A percentile compares a stretch with the other conserved stretches of the same genome.
These are phyloP conservation scores for Trichophyton rubrum DNA, from an alignment of 2,329 filamentous ascomycete genomes.

Conservation along the genomic window DNA sequence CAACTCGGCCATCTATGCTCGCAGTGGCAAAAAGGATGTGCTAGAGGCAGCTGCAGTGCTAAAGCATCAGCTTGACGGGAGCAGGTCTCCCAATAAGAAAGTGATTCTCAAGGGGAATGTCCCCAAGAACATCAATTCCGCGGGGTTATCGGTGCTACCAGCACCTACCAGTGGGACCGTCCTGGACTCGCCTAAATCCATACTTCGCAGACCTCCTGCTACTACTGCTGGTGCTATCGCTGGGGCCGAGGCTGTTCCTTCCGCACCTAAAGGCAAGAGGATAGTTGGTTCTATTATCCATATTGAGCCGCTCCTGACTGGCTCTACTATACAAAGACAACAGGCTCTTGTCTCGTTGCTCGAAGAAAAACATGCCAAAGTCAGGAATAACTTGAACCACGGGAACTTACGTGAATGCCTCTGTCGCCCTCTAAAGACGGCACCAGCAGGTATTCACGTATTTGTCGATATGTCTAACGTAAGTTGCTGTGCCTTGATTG, in stretches of 20 bases:
- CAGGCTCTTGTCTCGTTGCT: constrained; percentile 18
- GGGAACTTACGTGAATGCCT: constrained; percentile 16
- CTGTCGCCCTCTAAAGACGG: constrained; percentile 18
- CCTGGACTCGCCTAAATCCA: background rate
- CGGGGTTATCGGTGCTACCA: background rate
- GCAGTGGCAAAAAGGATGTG: background rate
- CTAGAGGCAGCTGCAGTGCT: background rate
- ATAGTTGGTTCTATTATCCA: background rate
- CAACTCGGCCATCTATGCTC: no score
- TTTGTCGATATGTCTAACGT: constrained; percentile 43
- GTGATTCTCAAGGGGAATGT: background rate
- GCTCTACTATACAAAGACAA: constrained; percentile 13
- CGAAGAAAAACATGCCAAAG: constrained; percentile 14
- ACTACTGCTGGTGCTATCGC: background rate
- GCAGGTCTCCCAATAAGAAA: background rate
- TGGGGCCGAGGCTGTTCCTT: background rate
- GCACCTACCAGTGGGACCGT: background rate
- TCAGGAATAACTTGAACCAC: constrained; percentile 17
- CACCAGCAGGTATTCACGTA: constrained; percentile 33
- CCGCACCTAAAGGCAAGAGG: background rate
- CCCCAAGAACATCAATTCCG: background rate
- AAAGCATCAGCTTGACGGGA: background rate
- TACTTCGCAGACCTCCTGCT: background rate
- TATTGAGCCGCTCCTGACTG: constrained; percentile 8
- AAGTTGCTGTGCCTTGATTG: constrained; percentile 14